These are phyloP conservation scores for Myriosclerotinia scirpicola DNA, from an alignment of 2,329 filamentous ascomycete species.

Conservation along the genomic window DNA sequence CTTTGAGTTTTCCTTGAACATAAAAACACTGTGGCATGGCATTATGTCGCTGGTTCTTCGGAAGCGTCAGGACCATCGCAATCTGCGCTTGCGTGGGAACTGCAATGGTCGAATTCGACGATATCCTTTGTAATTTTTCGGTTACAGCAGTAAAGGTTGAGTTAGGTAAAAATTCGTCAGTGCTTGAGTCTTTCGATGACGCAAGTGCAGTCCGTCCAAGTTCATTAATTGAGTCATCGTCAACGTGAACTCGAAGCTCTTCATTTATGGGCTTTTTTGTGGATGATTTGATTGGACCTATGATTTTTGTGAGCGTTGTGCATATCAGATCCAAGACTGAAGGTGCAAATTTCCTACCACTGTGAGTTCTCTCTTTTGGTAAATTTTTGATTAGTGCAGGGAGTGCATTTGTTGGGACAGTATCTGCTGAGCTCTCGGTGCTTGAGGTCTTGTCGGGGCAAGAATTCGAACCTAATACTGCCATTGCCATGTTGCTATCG, in stretches of 20 bases:
- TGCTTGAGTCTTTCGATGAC: neutral
- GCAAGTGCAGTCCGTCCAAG: neutral
- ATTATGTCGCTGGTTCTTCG: neutral
- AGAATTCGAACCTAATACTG: too few relatives aligned
- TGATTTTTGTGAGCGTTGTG: neutral
- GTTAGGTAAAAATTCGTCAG: neutral
- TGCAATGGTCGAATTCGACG: neutral
- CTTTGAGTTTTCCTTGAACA: neutral
- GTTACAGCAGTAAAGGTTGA: neutral
- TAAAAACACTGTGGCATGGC: neutral
- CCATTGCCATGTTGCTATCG: too few relatives aligned
- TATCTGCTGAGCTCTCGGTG: too few relatives aligned
- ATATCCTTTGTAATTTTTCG: neutral
- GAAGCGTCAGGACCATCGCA: neutral
- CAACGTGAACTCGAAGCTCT: neutral
- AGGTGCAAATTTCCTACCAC: neutral
- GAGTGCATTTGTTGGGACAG: too few relatives aligned
- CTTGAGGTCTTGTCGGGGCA: too few relatives aligned
- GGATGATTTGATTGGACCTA: neutral
- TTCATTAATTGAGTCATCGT: neutral
- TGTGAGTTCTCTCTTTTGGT: neutral
- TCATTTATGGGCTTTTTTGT: neutral
- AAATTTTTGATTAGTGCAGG: neutral
- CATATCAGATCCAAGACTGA: neutral
- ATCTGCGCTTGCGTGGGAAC: neutral